phyloP scores from a whole-genome alignment of 2,329 filamentous ascomycete genomes.

The Colletotrichum sp. region DNA sequence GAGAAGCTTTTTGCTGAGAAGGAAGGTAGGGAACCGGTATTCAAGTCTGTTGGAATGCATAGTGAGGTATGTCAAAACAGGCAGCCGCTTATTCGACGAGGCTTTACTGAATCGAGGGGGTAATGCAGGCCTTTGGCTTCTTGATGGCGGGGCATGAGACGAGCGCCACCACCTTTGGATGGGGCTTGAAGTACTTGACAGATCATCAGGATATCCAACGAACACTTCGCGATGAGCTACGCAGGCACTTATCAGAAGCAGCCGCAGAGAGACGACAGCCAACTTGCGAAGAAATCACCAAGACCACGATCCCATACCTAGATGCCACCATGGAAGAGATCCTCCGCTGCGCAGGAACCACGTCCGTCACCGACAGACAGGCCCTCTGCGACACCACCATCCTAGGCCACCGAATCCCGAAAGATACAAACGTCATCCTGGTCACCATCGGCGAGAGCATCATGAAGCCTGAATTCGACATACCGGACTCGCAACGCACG shows the following conservation, averaged over 20 bases:
- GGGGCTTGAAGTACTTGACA: constrained; percentile 26
- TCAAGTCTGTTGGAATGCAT: neutral
- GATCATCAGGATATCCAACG: constrained; percentile 24
- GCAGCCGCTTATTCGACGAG: neutral
- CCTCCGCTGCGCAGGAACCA: constrained; percentile 26
- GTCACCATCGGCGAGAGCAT: neutral
- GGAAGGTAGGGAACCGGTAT: neutral
- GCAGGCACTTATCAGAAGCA: constrained; percentile 14
- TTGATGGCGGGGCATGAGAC: neutral
- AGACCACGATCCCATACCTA: constrained; percentile 26
- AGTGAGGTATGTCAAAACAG: neutral
- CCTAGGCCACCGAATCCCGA: constrained; percentile 28
- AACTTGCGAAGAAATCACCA: constrained; percentile 22
- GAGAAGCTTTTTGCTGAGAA: neutral
- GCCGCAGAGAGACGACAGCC: constrained; percentile 25
- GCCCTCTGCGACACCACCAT: constrained; percentile 28
- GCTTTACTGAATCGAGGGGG: neutral
- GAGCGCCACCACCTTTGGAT: neutral
- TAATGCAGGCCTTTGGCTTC: neutral
- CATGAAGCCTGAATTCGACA: neutral
- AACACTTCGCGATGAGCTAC: constrained; percentile 24
- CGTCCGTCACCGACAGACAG: constrained; percentile 23
- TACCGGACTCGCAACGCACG: constrained; percentile 23
- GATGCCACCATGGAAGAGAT: constrained; percentile 33
- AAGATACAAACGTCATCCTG: constrained; percentile 25